Conservation (phyloP, 2,329 filamentous ascomycete genomes). For the Aureobasidium lini region DNA sequence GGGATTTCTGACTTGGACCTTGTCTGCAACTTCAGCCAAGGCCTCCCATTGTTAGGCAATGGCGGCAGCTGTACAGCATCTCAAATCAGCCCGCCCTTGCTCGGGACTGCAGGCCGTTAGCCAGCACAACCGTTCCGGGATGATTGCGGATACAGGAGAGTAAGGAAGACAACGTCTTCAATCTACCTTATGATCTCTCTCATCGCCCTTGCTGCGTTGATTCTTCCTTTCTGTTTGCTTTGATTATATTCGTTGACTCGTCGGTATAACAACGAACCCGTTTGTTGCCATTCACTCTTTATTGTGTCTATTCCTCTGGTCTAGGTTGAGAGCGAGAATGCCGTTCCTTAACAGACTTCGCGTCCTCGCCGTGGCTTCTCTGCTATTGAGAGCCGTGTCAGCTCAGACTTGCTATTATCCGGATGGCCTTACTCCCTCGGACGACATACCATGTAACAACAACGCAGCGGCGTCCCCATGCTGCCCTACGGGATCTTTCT, state of each 20-base stretch:
- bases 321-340: neutral
- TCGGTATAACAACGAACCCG: neutral
- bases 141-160: conserved; percentile 8
- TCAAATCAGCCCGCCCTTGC: conserved; percentile 7
- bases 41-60: neutral
- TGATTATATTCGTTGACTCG: neutral
- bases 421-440: conserved; percentile 21
- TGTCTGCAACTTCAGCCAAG: neutral
- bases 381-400: conserved; percentile 11
- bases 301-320: neutral
- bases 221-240: neutral
- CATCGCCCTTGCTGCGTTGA: neutral
- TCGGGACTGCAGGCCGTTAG: conserved; percentile 7
- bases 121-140: conserved; percentile 3
- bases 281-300: neutral
- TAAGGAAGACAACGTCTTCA: conserved; percentile 1
- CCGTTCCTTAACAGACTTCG: conserved; percentile 1
- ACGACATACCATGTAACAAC: conserved; percentile 21
- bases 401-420: conserved; percentile 25
- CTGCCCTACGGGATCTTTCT: conserved; percentile 24
- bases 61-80: neutral
- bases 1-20: neutral
- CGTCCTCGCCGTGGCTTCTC: neutral
- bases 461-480: conserved; percentile 20
- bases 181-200: conserved; percentile 6